phyloP scores from a whole-genome alignment of 352 stramenopile species.

The Pythium dissotocum region DNA sequence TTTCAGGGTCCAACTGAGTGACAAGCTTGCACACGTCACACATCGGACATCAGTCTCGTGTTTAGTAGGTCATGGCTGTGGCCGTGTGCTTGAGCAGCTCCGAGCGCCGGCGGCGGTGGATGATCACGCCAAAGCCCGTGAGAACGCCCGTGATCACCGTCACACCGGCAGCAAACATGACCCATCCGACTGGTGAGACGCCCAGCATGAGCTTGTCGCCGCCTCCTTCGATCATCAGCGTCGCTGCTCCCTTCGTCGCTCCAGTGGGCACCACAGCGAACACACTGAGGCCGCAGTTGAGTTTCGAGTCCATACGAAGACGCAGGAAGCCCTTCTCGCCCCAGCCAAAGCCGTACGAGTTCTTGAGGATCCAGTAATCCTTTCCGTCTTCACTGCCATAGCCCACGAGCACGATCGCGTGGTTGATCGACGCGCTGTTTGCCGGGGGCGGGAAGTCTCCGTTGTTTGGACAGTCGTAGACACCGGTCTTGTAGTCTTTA shows the following conservation, averaged over 20 bases:
- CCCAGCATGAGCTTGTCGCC: conserved; percentile 41
- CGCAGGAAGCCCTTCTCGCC: conserved; percentile 68
- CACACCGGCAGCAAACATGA: conserved; percentile 22
- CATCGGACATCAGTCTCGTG: too few relatives aligned
- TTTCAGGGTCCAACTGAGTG: too few relatives aligned
- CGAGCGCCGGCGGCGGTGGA: conserved; percentile 26
- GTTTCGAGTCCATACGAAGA: conserved; percentile 63
- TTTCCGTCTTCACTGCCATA: conserved; percentile 48
- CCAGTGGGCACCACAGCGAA: conserved; percentile 69
- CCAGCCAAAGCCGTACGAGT: conserved; percentile 80
- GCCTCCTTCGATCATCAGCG: conserved; percentile 51
- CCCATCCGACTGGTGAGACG: conserved; percentile 36
- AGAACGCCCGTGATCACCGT: conserved; percentile 30
- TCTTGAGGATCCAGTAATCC: conserved; percentile 83
- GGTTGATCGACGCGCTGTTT: conserved; percentile 56
- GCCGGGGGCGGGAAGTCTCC: conserved; percentile 48
- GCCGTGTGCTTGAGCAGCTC: conserved; percentile 15
- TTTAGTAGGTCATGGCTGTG: background rate
- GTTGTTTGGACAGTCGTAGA: conserved; percentile 74
- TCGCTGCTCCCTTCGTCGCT: conserved; percentile 44
- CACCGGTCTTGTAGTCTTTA: conserved; percentile 78
- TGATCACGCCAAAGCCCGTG: conserved; percentile 34
- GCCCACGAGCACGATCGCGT: conserved; percentile 74
- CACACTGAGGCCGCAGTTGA: conserved; percentile 79
- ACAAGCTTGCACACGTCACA: too few relatives aligned